Conservation (phyloP, 768 basidiomycete genomes). For the Exidia glandulosa region DNA sequence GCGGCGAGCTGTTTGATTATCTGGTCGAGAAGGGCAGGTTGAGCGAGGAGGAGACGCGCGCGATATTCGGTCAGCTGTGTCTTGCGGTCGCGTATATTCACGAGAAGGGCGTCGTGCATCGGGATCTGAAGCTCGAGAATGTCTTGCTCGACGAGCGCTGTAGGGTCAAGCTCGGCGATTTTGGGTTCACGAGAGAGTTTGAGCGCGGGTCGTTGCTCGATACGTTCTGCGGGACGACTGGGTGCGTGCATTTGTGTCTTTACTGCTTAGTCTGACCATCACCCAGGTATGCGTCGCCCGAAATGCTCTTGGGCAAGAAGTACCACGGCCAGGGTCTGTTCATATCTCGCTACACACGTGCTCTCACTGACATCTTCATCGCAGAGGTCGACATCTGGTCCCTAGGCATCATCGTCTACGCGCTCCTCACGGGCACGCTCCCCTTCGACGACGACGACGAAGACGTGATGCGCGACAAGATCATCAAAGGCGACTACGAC, state of each 20-base stretch:
- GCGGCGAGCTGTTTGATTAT: conserved; percentile 97
- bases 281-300: conserved; percentile 64
- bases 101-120: conserved; percentile 85
- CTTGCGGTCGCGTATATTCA: conserved; percentile 92
- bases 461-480: conserved; percentile 66
- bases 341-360: not conserved
- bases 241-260: conserved; percentile 22
- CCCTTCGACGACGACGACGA: conserved; percentile 91
- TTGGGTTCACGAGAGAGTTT: conserved; percentile 91
- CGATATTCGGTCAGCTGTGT: conserved; percentile 92
- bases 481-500: conserved; percentile 78
- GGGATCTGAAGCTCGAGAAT: conserved; percentile 95
- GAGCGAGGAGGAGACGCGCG: conserved; percentile 68
- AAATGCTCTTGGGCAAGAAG: conserved; percentile 79
- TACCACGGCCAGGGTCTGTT: conserved; percentile 80
- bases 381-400: conserved; percentile 95
- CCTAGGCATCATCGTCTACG: conserved; percentile 83
- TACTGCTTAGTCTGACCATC: not conserved
- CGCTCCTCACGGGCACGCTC: conserved; percentile 76
- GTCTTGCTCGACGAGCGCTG: conserved; percentile 84
- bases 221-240: conserved; percentile 92
- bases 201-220: conserved; percentile 71
- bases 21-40: conserved; percentile 89
- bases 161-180: conserved; percentile 86
- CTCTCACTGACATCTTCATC: conserved; percentile 7